Evolutionary conservation across 129 eudicot species (phyloP).

Genomic region (Pseudognaphalium luteoalbum): DNA sequence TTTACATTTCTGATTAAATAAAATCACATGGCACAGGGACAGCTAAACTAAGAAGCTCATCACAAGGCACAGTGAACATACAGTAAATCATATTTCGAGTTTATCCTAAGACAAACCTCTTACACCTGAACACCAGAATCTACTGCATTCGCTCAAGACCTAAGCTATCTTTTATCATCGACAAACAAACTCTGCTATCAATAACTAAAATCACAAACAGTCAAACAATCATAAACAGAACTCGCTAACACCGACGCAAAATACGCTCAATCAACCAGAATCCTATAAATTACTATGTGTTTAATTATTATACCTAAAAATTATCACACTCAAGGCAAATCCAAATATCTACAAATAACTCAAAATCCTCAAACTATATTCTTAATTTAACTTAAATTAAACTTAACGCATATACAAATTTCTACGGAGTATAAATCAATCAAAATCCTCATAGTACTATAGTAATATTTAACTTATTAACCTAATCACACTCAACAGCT

Average conservation of each 20-base stretch:
- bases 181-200: not conserved
- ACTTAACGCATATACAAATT: not conserved
- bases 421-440: not conserved
- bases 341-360: not conserved
- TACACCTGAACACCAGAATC: not conserved
- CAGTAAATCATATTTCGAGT: not conserved
- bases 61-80: not conserved
- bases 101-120: not conserved
- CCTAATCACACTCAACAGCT: not conserved
- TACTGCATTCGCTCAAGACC: not conserved
- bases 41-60: too few species aligned
- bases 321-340: too few species aligned
- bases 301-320: too few species aligned
- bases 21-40: too few species aligned
- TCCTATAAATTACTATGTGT: too few species aligned
- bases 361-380: not conserved
- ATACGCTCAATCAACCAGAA: too few species aligned
- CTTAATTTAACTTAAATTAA: not conserved
- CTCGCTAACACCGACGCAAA: not conserved
- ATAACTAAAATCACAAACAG: not conserved
- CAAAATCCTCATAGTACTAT: not conserved
- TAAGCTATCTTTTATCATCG: not conserved
- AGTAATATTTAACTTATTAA: not conserved
- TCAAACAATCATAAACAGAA: not conserved
- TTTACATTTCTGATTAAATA: not conserved